Evolutionary conservation across 2,329 filamentous ascomycete species (phyloP).

Genomic region (Hypoxylon sp.): DNA sequence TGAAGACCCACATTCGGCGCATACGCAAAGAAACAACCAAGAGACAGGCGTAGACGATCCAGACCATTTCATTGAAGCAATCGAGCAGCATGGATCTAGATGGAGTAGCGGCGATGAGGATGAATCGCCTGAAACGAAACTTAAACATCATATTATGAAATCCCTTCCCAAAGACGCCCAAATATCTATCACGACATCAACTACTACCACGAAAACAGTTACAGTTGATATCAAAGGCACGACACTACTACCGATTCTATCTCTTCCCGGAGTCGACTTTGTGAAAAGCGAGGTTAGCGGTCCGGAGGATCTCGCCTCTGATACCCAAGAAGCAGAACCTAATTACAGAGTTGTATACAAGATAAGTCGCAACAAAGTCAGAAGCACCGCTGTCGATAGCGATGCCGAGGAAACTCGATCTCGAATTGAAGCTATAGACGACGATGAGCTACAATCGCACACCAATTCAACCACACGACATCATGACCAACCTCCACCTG

Average conservation of each 20-base stretch:
- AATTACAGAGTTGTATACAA: slow-evolving; percentile 68
- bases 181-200: slow-evolving; percentile 68
- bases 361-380: slow-evolving; percentile 61
- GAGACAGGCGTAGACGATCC: slow-evolving; percentile 34
- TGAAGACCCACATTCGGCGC: slow-evolving; percentile 47
- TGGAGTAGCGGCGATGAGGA: slow-evolving; percentile 49
- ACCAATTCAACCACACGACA: slow-evolving; percentile 5
- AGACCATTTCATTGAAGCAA: slow-evolving; percentile 47
- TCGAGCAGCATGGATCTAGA: slow-evolving; percentile 47
- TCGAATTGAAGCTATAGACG: slow-evolving; percentile 39
- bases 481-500: slow-evolving; percentile 34
- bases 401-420: slow-evolving; percentile 41
- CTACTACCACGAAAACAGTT: slow-evolving; percentile 68
- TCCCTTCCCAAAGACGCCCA: slow-evolving; percentile 64
- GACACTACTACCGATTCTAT: slow-evolving; percentile 59
- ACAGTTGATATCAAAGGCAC: slow-evolving; percentile 69
- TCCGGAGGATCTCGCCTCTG: slow-evolving; percentile 31
- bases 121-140: slow-evolving; percentile 55
- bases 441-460: slow-evolving; percentile 31
- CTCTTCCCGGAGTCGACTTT: slow-evolving; percentile 67
- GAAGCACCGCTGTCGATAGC: slow-evolving; percentile 51
- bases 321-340: slow-evolving; percentile 40
- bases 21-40: slow-evolving; percentile 42
- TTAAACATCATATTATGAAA: slow-evolving; percentile 63
- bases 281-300: slow-evolving; percentile 55